phyloP scores from a whole-genome alignment of 75 land plant genomes.

The Larix kaempferi region DNA sequence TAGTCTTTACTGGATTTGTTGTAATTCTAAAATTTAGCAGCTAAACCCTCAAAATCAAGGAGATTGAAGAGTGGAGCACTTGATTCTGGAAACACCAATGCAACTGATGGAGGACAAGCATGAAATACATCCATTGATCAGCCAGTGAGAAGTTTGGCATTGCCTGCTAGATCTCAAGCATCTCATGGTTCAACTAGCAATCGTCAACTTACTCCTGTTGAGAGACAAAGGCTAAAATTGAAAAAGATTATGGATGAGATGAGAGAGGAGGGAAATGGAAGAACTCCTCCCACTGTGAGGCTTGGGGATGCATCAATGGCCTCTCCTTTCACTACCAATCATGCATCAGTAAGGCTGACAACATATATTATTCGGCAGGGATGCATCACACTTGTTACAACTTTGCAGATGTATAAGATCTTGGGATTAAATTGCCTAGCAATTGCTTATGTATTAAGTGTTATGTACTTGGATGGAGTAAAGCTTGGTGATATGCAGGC shows the following conservation, averaged over 20 bases:
- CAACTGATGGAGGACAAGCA: conserved; percentile 32
- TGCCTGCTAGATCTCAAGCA: neutral
- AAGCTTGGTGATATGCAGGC: conserved; percentile 99
- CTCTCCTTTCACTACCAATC: conserved; percentile 98
- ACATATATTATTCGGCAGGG: conserved; percentile 94
- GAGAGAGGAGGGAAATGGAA: conserved; percentile 86
- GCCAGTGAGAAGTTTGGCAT: conserved; percentile 8
- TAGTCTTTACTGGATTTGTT: neutral
- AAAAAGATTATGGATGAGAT: conserved; percentile 89
- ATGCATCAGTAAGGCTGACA: conserved; percentile 92
- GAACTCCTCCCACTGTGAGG: conserved; percentile 71
- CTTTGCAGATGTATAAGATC: conserved; percentile 99
- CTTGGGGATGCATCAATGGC: conserved; percentile 99
- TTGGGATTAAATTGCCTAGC: conserved; percentile 97
- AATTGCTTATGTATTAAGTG: conserved; percentile 97
- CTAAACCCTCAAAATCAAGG: conserved; percentile 43
- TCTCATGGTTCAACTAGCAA: conserved; percentile 18
- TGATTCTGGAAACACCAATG: conserved; percentile 13
- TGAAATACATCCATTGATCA: conserved; percentile 12
- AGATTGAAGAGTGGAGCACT: conserved; percentile 34
- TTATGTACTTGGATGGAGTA: conserved; percentile 98
- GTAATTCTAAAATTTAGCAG: conserved; percentile 2
- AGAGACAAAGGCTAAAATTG: conserved; percentile 69
- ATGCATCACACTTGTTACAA: conserved; percentile 94
- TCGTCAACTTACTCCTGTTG: conserved; percentile 67